Evolutionary conservation across 805 yeast species (phyloP).

Genomic region (Nematodospora valgi): DNA sequence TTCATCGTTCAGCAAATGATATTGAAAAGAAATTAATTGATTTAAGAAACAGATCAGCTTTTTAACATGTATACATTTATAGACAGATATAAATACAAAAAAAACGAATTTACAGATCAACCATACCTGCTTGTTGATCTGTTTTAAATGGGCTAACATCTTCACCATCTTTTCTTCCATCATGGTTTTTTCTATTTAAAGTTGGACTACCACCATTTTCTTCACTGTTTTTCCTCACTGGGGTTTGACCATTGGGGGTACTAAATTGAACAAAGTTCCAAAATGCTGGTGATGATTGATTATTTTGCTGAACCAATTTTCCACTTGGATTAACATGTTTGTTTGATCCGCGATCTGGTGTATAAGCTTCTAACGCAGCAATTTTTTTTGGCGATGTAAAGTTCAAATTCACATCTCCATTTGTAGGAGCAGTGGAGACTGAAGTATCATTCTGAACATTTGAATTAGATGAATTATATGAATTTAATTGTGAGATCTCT

Average conservation of each 20-base stretch:
- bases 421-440: conserved; percentile 14
- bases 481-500: conserved; percentile 4
- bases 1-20: conserved; percentile 48
- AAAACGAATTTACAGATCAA: background rate
- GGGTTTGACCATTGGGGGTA: conserved; percentile 44
- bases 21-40: conserved; percentile 52
- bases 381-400: conserved; percentile 43
- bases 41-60: conserved; percentile 43
- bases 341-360: conserved; percentile 41
- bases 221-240: conserved; percentile 36
- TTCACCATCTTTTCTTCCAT: background rate
- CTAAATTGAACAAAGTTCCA: conserved; percentile 88
- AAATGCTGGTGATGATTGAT: conserved; percentile 80
- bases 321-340: conserved; percentile 7
- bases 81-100: no score
- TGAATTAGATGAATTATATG: conserved; percentile 2
- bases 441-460: conserved; percentile 8
- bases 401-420: conserved; percentile 33
- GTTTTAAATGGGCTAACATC: background rate
- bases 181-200: conserved; percentile 21
- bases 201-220: conserved; percentile 42
- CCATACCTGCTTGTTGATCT: background rate
- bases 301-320: conserved; percentile 36
- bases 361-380: conserved; percentile 40
- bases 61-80: no score